phyloP scores from a whole-genome alignment of 1,139 yeast species.

The Petasospora rhodanensis region DNA sequence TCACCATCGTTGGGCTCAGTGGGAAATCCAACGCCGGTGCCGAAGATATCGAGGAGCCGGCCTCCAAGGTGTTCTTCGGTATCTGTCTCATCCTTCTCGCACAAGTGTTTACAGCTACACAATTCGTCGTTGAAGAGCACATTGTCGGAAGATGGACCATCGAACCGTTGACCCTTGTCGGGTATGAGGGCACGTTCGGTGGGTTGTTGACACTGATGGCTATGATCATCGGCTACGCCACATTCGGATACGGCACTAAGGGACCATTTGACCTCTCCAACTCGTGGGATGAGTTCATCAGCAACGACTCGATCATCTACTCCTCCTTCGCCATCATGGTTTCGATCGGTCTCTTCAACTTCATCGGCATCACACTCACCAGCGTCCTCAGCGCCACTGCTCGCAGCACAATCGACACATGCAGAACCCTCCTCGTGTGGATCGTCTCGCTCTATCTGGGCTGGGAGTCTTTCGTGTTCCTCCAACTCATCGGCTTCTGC shows the following conservation, averaged over 20 bases:
- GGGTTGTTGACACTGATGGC: slow-evolving; percentile 39
- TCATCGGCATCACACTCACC: slow-evolving; percentile 70
- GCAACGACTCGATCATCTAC: slow-evolving; percentile 37
- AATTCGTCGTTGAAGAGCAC: slow-evolving; percentile 76
- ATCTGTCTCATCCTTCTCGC: slow-evolving; percentile 56
- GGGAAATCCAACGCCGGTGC: slow-evolving; percentile 37
- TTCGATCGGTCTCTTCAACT: slow-evolving; percentile 69
- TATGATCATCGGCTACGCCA: slow-evolving; percentile 41
- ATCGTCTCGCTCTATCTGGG: slow-evolving; percentile 66
- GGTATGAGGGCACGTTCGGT: slow-evolving; percentile 74
- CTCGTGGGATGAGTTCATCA: slow-evolving; percentile 48
- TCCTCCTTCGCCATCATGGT: slow-evolving; percentile 65
- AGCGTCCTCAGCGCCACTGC: slow-evolving; percentile 68
- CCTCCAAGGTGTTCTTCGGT: slow-evolving; percentile 41
- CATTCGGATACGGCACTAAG: slow-evolving; percentile 36
- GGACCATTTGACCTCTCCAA: slow-evolving; percentile 56
- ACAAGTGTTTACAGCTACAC: slow-evolving; percentile 65
- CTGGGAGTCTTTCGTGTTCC: slow-evolving; percentile 64
- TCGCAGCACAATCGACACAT: slow-evolving; percentile 75
- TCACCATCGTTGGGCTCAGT: slow-evolving; percentile 68
- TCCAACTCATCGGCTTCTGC: slow-evolving; percentile 64
- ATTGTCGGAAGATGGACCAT: slow-evolving; percentile 50
- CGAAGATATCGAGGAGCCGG: slow-evolving; percentile 13
- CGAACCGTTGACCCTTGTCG: slow-evolving; percentile 64
- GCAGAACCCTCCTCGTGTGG: slow-evolving; percentile 77